phyloP scores from a whole-genome alignment of 129 eudicot species.

The Flaveria ramosissima region DNA sequence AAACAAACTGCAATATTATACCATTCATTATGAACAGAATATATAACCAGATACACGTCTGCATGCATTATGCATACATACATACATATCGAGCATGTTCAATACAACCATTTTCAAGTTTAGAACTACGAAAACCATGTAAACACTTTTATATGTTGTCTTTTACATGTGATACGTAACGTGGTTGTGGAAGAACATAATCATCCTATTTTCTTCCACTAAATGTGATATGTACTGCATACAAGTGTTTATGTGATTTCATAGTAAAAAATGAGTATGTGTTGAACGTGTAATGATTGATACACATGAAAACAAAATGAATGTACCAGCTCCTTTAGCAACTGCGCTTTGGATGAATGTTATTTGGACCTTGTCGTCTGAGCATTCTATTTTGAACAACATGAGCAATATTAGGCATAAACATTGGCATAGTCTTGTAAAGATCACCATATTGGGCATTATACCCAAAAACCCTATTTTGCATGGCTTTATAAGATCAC shows the following conservation, averaged over 20 bases:
- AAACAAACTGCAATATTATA: conserved; percentile 49
- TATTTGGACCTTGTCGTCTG: conserved; percentile 30
- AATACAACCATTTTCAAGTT: not conserved
- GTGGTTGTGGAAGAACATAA: too few species aligned
- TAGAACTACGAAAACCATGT: too few species aligned
- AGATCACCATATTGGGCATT: conserved; percentile 24
- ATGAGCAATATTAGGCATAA: conserved; percentile 25
- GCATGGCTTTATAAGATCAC: conserved; percentile 33
- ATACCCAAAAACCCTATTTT: conserved; percentile 9
- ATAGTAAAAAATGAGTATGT: too few species aligned
- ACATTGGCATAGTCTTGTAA: conserved; percentile 29
- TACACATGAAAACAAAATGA: not conserved
- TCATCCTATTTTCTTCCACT: too few species aligned
- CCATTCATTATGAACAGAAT: not conserved
- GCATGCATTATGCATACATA: too few species aligned
- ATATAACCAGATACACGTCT: not conserved
- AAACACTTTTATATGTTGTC: too few species aligned
- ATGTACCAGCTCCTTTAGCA: conserved; percentile 56
- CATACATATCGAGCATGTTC: not conserved
- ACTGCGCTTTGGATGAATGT: conserved; percentile 42
- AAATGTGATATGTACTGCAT: too few species aligned
- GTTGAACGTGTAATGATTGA: not conserved
- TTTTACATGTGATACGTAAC: too few species aligned
- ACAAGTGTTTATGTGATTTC: not conserved
- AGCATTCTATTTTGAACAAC: conserved; percentile 36